Base-by-base conservation (phyloP, 768 basidiomycete genomes). In the Paxillus ammoniavirescens region DNA sequence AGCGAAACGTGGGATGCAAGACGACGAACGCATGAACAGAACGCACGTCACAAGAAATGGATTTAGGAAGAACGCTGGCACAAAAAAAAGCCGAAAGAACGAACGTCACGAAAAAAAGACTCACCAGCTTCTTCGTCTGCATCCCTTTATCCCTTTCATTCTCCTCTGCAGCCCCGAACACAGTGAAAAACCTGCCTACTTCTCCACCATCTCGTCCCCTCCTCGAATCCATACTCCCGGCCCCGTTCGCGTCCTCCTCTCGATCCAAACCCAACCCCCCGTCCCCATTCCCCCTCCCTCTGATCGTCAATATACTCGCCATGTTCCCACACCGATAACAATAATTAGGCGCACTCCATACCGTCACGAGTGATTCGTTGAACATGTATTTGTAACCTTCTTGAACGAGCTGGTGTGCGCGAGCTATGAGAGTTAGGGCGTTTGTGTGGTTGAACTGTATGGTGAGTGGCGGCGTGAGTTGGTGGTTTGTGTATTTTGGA, bases 321-420 rank as follows among this genome's bases (percentile, higher is more conserved):
- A 91, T 78, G 59, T 98, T 98, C 14, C 95, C 93, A 64, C 92
- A 92, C 30, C 86, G 73, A 58, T 85, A 86, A 66, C 86, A 94
- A 66, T 93, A 93, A 64, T 93, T 95, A 30, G 91, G 91, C 47
- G 93, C 93, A 5, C 84, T 87, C 93, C 93, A 96, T 9, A 96
- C 93, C 0, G 93, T 96, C 12, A 94, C 93, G 17, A 96, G 89
- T 58, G 86, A 80, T 56, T 87, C 82, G 65, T 97, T 91, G 61
- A 98, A 97, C 96, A 98, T 96, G 67, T 94, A 87, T 73, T 98
- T 98, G 75, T 82, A 94, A 2, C 93, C 93, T 70, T 95, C 93
- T 69, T 95, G 93, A 1, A 98, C 96, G 17, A 98, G 85, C 65
- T 98, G 96, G 69, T 98, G 96, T 1, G 96, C 96, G 35, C 96